These are phyloP conservation scores for Plasmodium inui DNA, from an alignment of 169 alveolate genomes.

Conservation along the genomic window DNA sequence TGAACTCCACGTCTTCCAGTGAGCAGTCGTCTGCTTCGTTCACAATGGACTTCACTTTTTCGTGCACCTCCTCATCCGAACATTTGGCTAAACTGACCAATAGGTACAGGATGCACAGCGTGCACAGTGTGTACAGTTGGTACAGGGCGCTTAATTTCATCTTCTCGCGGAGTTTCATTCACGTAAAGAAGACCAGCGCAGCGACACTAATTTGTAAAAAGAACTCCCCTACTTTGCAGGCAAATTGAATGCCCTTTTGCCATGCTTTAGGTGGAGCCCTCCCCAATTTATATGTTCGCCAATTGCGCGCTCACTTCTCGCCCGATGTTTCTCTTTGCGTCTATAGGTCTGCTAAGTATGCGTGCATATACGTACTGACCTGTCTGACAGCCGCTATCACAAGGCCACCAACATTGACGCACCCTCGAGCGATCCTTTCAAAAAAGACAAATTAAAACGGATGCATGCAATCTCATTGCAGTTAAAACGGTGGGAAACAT, in stretches of 20 bases:
- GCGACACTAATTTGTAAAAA: not conserved
- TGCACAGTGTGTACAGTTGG: not conserved
- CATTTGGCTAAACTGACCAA: not conserved
- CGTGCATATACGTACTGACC: not conserved
- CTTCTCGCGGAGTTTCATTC: not conserved
- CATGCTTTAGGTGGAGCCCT: not conserved
- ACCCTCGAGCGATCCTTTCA: not conserved
- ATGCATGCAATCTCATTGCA: not conserved
- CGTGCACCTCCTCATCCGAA: conserved; percentile 9
- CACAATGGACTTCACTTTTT: conserved; percentile 23
- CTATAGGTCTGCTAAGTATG: not conserved
- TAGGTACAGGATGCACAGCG: conserved; percentile 1
- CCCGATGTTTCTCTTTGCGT: not conserved
- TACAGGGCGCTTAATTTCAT: not conserved
- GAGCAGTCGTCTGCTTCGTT: conserved; percentile 58
- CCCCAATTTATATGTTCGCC: not conserved
- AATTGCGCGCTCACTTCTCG: not conserved
- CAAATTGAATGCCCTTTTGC: not conserved
- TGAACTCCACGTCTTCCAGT: conserved; percentile 34
- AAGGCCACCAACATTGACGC: not conserved
- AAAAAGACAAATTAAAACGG: not conserved
- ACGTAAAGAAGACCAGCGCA: not conserved
- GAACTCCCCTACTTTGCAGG: not conserved
- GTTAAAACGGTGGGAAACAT: not conserved
- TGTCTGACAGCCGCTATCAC: not conserved